Conservation (phyloP, 345 rosid genomes). For the Erucastrum elatum region DNA sequence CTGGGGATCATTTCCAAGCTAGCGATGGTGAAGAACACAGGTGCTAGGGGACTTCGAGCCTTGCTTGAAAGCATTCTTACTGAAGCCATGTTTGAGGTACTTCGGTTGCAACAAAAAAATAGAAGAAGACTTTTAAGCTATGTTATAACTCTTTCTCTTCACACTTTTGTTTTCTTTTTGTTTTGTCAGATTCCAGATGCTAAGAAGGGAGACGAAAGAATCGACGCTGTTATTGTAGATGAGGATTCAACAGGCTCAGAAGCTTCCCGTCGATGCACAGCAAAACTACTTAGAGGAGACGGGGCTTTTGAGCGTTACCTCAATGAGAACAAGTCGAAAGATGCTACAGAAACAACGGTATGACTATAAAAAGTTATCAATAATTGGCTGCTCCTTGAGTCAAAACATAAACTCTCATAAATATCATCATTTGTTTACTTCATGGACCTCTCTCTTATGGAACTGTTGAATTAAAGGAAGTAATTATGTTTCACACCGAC, state of each 20-base stretch:
- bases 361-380: conserved; percentile 3
- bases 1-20: conserved; percentile 70
- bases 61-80: conserved; percentile 82
- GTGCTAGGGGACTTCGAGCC: conserved; percentile 94
- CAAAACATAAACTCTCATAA: background rate
- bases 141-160: background rate
- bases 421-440: background rate
- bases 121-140: no score
- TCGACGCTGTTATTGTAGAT: conserved; percentile 83
- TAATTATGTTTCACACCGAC: conserved; percentile 6
- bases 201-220: conserved; percentile 58
- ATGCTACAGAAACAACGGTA: conserved; percentile 51
- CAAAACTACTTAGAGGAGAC: conserved; percentile 74
- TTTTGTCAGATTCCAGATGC: conserved; percentile 80
- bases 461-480: background rate
- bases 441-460: conserved; percentile 2
- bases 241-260: conserved; percentile 69
- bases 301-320: conserved; percentile 67
- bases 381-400: background rate
- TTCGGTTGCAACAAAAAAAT: background rate
- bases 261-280: conserved; percentile 64
- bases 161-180: background rate
- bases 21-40: conserved; percentile 89
- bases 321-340: conserved; percentile 44
- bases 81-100: conserved; percentile 98